Evolutionary conservation across 768 basidiomycete genomes (phyloP).

Genomic region (Pleurotus giganteus): DNA sequence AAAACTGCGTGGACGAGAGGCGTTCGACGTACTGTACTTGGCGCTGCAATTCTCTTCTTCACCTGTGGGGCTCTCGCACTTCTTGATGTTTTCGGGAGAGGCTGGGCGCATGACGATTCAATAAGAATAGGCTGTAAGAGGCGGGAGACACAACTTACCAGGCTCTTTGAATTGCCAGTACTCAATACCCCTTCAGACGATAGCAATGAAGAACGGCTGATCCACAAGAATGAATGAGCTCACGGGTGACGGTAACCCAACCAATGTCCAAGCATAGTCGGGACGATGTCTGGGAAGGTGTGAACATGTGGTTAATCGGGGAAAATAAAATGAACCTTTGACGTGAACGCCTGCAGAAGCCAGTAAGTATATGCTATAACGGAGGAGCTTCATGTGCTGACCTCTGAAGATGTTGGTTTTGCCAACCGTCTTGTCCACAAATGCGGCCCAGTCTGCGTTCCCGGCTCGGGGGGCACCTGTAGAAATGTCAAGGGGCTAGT

Average conservation of each 20-base stretch:
- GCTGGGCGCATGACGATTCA: not conserved
- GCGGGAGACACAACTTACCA: not conserved
- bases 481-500: not conserved
- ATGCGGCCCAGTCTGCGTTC: not conserved
- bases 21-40: not conserved
- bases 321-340: not conserved
- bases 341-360: not conserved
- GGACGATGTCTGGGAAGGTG: not conserved
- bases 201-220: no score
- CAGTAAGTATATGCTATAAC: not conserved
- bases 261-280: slow-evolving; percentile 8
- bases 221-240: not conserved
- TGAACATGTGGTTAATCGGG: not conserved
- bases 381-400: not conserved
- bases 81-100: not conserved
- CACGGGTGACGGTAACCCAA: not conserved
- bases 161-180: slow-evolving; percentile 9
- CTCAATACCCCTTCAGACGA: not conserved
- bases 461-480: slow-evolving; percentile 2
- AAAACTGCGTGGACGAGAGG: not conserved
- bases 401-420: slow-evolving; percentile 1
- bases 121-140: not conserved
- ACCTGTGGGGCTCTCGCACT: slow-evolving; percentile 1
- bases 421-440: not conserved
- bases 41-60: slow-evolving; percentile 1